phyloP scores from a whole-genome alignment of 108 stramenopile species.

The Nitzschia putrida region DNA sequence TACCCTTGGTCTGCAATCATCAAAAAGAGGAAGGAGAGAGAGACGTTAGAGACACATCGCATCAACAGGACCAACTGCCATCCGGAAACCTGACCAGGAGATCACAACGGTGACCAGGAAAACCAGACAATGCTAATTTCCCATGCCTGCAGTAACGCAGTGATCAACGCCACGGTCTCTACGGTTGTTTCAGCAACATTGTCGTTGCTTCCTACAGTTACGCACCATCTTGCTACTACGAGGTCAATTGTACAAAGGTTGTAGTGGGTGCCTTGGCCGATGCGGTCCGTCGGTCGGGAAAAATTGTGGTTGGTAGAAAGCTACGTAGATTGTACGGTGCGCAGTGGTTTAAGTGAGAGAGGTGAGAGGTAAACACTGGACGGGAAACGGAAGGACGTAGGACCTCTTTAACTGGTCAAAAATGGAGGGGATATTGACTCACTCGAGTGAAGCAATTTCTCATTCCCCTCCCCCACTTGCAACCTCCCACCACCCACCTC shows the following conservation, averaged over 20 bases:
- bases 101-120: no score
- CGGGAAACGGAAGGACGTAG: no score
- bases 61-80: neutral
- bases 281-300: neutral
- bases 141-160: no score
- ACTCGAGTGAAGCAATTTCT: no score
- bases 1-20: slow-evolving; percentile 96
- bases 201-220: neutral
- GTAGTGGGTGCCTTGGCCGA: neutral
- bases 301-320: slow-evolving; percentile 1
- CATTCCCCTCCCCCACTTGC: no score
- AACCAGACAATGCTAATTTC: no score
- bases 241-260: neutral
- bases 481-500: no score
- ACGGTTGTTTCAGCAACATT: no score
- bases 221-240: slow-evolving; percentile 32
- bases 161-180: no score
- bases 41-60: neutral
- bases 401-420: no score
- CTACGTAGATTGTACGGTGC: neutral
- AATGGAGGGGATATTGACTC: no score
- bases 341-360: slow-evolving; percentile 17
- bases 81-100: no score
- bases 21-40: slow-evolving; percentile 1
- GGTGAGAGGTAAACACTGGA: slow-evolving; percentile 18